Evolutionary conservation across 2,329 filamentous ascomycete genomes (phyloP), one percentile per base, ranked within the genome.

Genomic region (Alternaria conjuncta): DNA sequence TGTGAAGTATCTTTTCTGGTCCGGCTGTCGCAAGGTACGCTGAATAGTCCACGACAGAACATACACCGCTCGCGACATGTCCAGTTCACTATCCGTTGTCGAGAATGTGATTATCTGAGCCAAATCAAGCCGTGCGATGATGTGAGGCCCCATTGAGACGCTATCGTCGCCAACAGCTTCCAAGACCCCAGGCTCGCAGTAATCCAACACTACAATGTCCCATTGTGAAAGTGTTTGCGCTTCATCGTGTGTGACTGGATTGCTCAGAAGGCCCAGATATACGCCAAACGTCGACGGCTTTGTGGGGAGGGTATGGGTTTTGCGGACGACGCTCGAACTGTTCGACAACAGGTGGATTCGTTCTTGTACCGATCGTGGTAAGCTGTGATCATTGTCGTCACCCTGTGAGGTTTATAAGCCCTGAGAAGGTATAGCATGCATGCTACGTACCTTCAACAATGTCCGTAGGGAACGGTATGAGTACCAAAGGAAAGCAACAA

Each of bases 201-300:
- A 68, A 45, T 80, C 77, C 51, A 80, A 51, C 4, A 80, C 71
- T 21, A 79, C 53, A 28, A 72, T 61, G 21, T 78, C 74, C 76
- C 76, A 80, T 73, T 73, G 71, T 25, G 72, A 67, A 8, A 80
- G 55, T 57, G 74, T 63, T 9, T 71, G 58, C 11, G 28, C 62
- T 51, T 79, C 75, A 18, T 75, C 70, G 43, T 68, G 62, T 23
- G 71, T 73, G 13, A 70, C 51, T 20, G 77, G 78, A 32, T 36
- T 69, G 36, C 57, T 74, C 15, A 80, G 55, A 11, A 51, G 10
- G 30, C 78, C 78, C 12, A 80, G 70, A 50, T 78, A 79, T 41
- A 79, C 77, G 18, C 77, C 78, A 57, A 80, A 80, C 6, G 75
- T 75, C 10, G 75, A 60, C 25, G 76, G 76, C 60, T 79, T 78